Percentiles rank a stretch among this genome's conserved stretches.
phyloP scores from a whole-genome alignment of 768 basidiomycete genomes.

The Udeniomyces megalosporus region DNA sequence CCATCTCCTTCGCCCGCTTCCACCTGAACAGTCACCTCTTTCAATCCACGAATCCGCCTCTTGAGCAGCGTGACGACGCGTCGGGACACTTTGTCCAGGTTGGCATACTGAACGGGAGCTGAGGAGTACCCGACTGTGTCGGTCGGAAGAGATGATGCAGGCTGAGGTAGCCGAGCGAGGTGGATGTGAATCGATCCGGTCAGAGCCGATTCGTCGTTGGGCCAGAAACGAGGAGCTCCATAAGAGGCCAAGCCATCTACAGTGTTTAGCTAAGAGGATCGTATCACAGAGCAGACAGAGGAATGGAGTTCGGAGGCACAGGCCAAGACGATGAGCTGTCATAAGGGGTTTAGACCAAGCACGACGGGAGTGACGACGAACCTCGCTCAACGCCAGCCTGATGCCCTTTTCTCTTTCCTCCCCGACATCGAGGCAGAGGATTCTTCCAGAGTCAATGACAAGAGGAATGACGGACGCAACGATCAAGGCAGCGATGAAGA shows the following conservation, averaged over 20 bases:
- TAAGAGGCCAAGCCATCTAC: conserved; percentile 72
- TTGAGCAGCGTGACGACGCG: conserved; percentile 54
- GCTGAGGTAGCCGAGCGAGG: conserved; percentile 50
- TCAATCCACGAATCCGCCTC: conserved; percentile 58
- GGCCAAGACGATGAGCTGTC: conserved; percentile 13
- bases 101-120: conserved; percentile 37
- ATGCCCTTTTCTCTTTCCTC: conserved; percentile 32
- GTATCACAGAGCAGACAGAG: conserved; percentile 18
- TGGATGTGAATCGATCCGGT: conserved; percentile 88
- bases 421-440: conserved; percentile 75
- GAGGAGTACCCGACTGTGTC: conserved; percentile 28
- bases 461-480: conserved; percentile 90
- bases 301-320: conserved; percentile 11
- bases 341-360: conserved; percentile 3
- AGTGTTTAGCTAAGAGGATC: conserved; percentile 41
- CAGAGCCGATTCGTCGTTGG: conserved; percentile 67
- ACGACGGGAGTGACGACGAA: conserved; percentile 19
- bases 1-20: conserved; percentile 31
- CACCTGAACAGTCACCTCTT: conserved; percentile 80
- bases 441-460: conserved; percentile 78
- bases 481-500: conserved; percentile 90
- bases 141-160: conserved; percentile 28
- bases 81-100: conserved; percentile 55
- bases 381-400: conserved; percentile 31
- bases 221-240: conserved; percentile 79